Evolutionary conservation across 179 eudicot genomes (phyloP).

Genomic region (Carnegiea gigantea): DNA sequence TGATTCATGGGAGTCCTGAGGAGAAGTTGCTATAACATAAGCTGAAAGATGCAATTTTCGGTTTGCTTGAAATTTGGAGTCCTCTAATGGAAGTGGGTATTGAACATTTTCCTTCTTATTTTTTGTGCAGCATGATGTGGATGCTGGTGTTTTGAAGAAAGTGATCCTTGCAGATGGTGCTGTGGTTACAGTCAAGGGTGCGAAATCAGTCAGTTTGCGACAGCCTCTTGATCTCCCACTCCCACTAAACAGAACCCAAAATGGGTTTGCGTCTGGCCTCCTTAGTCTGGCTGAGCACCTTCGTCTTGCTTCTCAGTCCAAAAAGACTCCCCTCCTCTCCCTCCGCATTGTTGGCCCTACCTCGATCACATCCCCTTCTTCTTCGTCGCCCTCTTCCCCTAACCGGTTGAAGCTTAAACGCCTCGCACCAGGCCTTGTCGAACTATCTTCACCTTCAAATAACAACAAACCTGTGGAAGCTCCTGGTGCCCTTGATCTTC

Average conservation of each 20-base stretch:
- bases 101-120: neutral
- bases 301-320: conserved; percentile 49
- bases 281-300: conserved; percentile 71
- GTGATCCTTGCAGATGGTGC: conserved; percentile 94
- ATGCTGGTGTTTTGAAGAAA: conserved; percentile 86
- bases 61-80: neutral
- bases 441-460: conserved; percentile 64
- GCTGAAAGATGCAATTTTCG: neutral
- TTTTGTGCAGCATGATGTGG: conserved; percentile 81
- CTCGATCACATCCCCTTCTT: conserved; percentile 71
- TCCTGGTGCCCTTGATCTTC: conserved; percentile 54
- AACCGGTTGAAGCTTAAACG: conserved; percentile 86
- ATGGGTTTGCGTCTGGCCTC: conserved; percentile 72
- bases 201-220: conserved; percentile 88
- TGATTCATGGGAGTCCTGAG: neutral
- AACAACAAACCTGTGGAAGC: conserved; percentile 28
- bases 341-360: conserved; percentile 96
- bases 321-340: conserved; percentile 59
- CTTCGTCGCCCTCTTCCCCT: conserved; percentile 52
- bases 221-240: conserved; percentile 90
- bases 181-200: conserved; percentile 88
- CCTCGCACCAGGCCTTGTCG: conserved; percentile 93
- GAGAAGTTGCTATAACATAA: neutral
- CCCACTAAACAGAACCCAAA: conserved; percentile 61
- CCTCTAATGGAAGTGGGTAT: neutral